Conservation (phyloP, 2,329 filamentous ascomycete species). For the Immersiporthe knoxdaviesiana region DNA sequence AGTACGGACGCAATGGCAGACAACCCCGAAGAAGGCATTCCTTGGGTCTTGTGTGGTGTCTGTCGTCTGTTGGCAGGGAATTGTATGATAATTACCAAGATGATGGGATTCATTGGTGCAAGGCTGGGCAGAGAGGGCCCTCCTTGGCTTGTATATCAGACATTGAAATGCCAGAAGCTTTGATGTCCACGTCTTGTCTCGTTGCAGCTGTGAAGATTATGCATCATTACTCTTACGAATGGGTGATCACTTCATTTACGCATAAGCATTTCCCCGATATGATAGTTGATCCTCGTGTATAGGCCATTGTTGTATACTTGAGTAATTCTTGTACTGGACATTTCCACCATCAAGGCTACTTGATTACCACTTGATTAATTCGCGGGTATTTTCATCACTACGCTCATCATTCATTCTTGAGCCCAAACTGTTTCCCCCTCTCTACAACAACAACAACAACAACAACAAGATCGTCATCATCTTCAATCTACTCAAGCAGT, state of each 20-base stretch:
- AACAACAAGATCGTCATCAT: background rate
- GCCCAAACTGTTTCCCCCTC: background rate
- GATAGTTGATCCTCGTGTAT: background rate
- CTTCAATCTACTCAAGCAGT: background rate
- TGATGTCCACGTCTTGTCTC: background rate
- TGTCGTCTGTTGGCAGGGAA: background rate
- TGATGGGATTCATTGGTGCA: conserved; percentile 1
- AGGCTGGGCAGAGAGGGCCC: background rate
- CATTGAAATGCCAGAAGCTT: conserved; percentile 9
- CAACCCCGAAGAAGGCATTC: background rate
- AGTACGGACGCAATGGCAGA: background rate
- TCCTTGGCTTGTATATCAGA: background rate
- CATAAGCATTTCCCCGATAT: no score
- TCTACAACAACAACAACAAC: background rate
- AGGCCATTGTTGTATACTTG: background rate
- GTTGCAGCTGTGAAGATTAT: background rate
- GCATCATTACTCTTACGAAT: no score
- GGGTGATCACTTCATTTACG: background rate
- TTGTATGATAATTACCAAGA: conserved; percentile 3
- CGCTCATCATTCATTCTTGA: no score
- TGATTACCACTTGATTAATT: background rate
- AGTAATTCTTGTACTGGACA: background rate
- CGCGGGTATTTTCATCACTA: conserved; percentile 4
- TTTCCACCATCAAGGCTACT: background rate
- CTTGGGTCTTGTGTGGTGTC: background rate